phyloP scores from a whole-genome alignment of 495 filamentous ascomycete genomes.

The Podospora conica region DNA sequence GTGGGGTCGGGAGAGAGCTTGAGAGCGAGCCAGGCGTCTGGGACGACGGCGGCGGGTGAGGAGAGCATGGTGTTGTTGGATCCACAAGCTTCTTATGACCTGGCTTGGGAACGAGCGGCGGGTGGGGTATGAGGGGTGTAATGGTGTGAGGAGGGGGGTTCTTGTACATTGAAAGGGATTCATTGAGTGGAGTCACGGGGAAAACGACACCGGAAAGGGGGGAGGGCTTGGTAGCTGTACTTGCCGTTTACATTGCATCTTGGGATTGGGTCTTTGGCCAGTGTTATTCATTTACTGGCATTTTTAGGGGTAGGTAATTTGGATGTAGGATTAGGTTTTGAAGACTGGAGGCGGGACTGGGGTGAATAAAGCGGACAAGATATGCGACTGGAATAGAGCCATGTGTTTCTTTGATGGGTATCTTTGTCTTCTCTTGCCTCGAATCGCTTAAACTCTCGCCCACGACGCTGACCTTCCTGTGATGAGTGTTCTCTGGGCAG shows the following conservation, averaged over 20 bases:
- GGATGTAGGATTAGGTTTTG: not conserved
- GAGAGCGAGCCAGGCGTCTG: conserved; percentile 11
- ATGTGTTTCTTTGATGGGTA: not conserved
- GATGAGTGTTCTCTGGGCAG: not conserved
- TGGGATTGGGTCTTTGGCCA: not conserved
- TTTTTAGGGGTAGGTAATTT: not conserved
- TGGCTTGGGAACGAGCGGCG: conserved; percentile 62
- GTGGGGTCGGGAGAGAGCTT: not conserved
- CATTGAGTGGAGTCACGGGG: not conserved
- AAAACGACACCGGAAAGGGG: not conserved
- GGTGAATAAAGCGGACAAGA: not conserved
- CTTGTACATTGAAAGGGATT: not conserved
- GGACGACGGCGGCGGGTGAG: conserved; percentile 8
- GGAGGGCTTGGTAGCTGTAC: not conserved
- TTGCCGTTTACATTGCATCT: not conserved
- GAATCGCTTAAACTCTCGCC: not conserved
- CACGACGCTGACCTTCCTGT: not conserved
- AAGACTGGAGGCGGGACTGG: not conserved
- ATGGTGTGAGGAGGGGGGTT: not conserved
- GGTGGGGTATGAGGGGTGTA: conserved; percentile 11
- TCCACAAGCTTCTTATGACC: conserved; percentile 49
- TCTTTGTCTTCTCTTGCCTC: not conserved
- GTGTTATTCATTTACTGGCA: not conserved
- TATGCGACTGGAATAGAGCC: not conserved
- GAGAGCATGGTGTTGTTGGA: conserved; percentile 43